Evolutionary conservation across 495 filamentous ascomycete genomes (phyloP), one percentile per base, ranked within the genome.

Genomic region (Saxophila tyrrhenica): DNA sequence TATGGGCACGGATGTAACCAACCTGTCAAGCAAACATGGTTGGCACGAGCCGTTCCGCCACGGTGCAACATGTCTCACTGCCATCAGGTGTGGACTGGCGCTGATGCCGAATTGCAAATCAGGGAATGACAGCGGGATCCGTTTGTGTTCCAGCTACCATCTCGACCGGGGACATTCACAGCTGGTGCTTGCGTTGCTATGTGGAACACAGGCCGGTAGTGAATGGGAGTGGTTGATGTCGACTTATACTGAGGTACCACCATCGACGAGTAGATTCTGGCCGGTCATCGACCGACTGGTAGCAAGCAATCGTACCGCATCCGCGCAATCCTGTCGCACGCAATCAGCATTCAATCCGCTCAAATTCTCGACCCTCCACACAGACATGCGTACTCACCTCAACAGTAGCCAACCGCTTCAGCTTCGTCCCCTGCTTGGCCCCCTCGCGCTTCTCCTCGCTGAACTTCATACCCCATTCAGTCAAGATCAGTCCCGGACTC

Each of bases 391-490:
- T 0, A 35, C 42, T 20, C n/a, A 70, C 71, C 65, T 81, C 75
- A 2, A 78, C 69, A 16, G 70, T 74, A 9, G 74, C 72, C 52
- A 76, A 59, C 25, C 72, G 68, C 60, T 79, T 74, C 23, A 81
- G 65, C 61, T 72, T 72, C 5, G 73, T 77, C 50, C 65, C 70
- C 21, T 74, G 61, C 42, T 39, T 68, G 15, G 69, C 67, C 2
- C 52, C 60, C 43, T 77, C 67, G 49, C 72, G 69, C 50, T 63
- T 63, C 56, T 73, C 70, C 10, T 69, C 60, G 7, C 76, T 62
- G 58, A 80, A 79, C 50, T 68, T 63, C 25, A 69, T 57, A 3
- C 72, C 75, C 78, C 78, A 81, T 17, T 81, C 76, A 70, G 57
- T 76, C 46, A 60, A 25, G 56, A 48, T 25, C 24, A 80, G 39